Evolutionary conservation across 805 yeast species (phyloP), one percentile per base, ranked within the genome.

Genomic region (Grigorovia humatica): DNA sequence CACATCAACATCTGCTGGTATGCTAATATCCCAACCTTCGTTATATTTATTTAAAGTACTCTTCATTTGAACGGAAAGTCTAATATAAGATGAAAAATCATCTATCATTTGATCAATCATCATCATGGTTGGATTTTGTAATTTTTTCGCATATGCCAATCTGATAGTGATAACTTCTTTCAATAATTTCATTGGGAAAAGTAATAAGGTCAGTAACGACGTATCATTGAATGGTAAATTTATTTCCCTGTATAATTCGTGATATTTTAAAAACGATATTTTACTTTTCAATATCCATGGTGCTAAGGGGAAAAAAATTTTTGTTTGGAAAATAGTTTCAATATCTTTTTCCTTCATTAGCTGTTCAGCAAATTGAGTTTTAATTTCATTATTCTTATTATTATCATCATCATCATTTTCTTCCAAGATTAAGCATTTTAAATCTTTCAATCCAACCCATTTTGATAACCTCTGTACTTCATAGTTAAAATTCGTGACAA

Each of bases 61-160:
- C 63, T 88, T 83, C 50, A 89, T 78, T 56, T 81, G 85, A 19
- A 88, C 75, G 0, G 96, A 91, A 38, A 89, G 72, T 45, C 79
- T 76, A 52, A 91, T 78, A 64, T 88, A 88, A 1, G 82, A 76
- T 57, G 82, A 82, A 63, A 91, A 85, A 65, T 88, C 96, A 45
- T 81, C 89, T 54, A 91, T 79, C 77, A 88, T 84, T 68, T 90
- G 96, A 67, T 93, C 99, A 59, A 93, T 87, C 83, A 89, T 87
- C 89, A 88, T 85, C 81, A 90, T 79, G 0, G 97, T 89, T 1
- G 96, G 96, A 59, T 85, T 86, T 51, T 77, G 80, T 48, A 91
- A 69, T 61, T 84, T 85, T 63, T 78, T 76, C 2, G 97, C 96
- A 63, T 87, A 89, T 2, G 76, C 73, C 46, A 91, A 72, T 57